Conservation (phyloP, 352 stramenopile species). For the Phytophthora pseudosyringae region DNA sequence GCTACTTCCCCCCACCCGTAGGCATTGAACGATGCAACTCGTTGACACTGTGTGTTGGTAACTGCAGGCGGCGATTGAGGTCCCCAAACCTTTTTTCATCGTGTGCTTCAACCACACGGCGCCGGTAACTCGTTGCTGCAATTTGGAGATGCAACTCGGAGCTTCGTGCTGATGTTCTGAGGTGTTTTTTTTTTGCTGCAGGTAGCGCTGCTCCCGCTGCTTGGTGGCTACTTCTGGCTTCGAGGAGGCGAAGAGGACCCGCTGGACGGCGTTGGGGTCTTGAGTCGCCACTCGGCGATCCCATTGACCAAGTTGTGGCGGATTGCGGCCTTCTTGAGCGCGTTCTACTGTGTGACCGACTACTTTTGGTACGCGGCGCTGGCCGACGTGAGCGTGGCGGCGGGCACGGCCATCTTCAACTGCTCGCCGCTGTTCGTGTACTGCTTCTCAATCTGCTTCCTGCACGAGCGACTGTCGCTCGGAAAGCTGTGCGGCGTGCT, state of each 20-base stretch:
- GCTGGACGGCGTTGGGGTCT: conserved; percentile 20
- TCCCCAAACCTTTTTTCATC: conserved; percentile 69
- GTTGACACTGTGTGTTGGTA: neutral
- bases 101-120: conserved; percentile 60
- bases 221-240: conserved; percentile 43
- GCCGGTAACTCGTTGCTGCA: conserved; percentile 28
- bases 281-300: conserved; percentile 47
- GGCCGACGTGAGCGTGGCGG: conserved; percentile 55
- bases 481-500: conserved; percentile 54
- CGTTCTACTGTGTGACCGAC: conserved; percentile 57
- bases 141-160: neutral
- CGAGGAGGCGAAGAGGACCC: conserved; percentile 23
- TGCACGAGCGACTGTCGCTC: conserved; percentile 47
- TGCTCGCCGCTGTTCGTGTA: conserved; percentile 69
- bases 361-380: conserved; percentile 71
- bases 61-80: conserved; percentile 18
- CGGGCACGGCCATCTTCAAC: conserved; percentile 63
- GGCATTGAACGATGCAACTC: neutral
- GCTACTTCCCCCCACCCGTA: too few relatives aligned
- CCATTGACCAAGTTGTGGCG: conserved; percentile 30
- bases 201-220: conserved; percentile 45
- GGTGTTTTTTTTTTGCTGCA: conserved; percentile 12
- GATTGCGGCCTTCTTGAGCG: conserved; percentile 44
- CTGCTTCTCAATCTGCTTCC: conserved; percentile 68
- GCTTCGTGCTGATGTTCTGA: neutral